Evolutionary conservation across 106 monocot species (phyloP).

Genomic region (Acanthochlamys bracteata): DNA sequence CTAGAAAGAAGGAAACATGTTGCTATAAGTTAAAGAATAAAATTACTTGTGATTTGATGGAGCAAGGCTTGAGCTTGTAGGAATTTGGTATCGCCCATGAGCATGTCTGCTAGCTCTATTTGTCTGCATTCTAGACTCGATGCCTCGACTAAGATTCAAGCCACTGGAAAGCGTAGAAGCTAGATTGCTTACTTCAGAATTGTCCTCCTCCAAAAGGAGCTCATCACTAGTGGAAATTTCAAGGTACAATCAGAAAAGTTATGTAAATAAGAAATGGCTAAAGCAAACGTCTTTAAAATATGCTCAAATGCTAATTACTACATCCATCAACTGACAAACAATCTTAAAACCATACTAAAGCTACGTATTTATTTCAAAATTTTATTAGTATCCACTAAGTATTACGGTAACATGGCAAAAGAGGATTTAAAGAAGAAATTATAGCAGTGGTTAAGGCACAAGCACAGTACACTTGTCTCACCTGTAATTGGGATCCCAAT

Average conservation of each 20-base stretch:
- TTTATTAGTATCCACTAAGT: not conserved
- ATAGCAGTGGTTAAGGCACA: too few species aligned
- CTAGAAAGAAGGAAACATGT: too few species aligned
- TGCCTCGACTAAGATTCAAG: conserved; percentile 16
- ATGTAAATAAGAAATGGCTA: not conserved
- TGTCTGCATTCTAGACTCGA: conserved; percentile 14
- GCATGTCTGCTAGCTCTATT: conserved; percentile 27
- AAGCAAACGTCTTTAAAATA: too few species aligned
- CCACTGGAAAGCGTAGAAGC: conserved; percentile 26
- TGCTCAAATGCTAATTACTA: not conserved
- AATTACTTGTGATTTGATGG: conserved; percentile 49
- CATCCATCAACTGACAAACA: not conserved
- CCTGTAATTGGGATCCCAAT: conserved; percentile 99
- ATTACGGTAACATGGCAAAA: not conserved
- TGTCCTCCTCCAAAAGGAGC: conserved; percentile 81
- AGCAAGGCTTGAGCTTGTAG: conserved; percentile 19
- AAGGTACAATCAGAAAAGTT: not conserved
- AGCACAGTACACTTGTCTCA: conserved; percentile 13
- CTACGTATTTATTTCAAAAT: not conserved
- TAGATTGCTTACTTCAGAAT: conserved; percentile 31
- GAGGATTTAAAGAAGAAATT: too few species aligned
- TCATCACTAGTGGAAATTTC: conserved; percentile 57
- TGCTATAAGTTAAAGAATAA: too few species aligned
- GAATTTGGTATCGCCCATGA: conserved; percentile 17
- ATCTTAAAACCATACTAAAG: not conserved